A percentile compares a stretch with the other conserved stretches of the same genome.
Evolutionary conservation across 495 filamentous ascomycete species (phyloP).

Genomic region (Penicillium malachiteum): DNA sequence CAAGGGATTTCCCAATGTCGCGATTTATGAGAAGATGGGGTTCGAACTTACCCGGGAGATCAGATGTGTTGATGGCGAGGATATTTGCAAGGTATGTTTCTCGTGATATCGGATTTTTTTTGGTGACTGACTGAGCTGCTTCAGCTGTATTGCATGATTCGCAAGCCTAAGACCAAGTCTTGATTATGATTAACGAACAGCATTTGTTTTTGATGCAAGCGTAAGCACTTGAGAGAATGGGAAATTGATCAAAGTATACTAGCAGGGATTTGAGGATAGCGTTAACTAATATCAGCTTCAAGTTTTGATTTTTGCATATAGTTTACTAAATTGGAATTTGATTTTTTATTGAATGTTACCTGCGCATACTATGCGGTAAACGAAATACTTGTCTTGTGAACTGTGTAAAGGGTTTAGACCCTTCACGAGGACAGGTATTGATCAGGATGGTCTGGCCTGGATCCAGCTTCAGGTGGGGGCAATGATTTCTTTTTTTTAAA

Average conservation of each 20-base stretch:
- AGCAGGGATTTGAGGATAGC: background rate
- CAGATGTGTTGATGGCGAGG: conserved; percentile 58
- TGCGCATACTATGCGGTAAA: background rate
- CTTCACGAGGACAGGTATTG: too few relatives aligned
- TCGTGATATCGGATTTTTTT: background rate
- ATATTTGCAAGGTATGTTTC: conserved; percentile 38
- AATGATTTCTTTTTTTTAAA: too few relatives aligned
- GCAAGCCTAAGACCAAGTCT: conserved; percentile 17
- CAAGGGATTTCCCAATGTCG: conserved; percentile 59
- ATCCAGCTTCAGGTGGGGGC: too few relatives aligned
- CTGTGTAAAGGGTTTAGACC: too few relatives aligned
- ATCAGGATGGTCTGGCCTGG: too few relatives aligned
- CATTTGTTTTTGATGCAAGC: background rate
- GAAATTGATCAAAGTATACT: conserved; percentile 1
- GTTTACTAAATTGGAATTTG: background rate
- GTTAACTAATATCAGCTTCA: background rate
- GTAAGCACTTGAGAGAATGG: background rate
- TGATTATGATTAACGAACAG: conserved; percentile 4
- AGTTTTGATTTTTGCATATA: background rate
- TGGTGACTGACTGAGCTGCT: conserved; percentile 5
- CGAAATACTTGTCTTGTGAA: too few relatives aligned
- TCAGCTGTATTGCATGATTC: conserved; percentile 31
- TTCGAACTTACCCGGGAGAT: conserved; percentile 62
- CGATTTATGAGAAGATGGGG: conserved; percentile 65
- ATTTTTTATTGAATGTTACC: background rate